Conservation (phyloP, 129 eudicot species). For the Saposhnikovia divaricata region DNA sequence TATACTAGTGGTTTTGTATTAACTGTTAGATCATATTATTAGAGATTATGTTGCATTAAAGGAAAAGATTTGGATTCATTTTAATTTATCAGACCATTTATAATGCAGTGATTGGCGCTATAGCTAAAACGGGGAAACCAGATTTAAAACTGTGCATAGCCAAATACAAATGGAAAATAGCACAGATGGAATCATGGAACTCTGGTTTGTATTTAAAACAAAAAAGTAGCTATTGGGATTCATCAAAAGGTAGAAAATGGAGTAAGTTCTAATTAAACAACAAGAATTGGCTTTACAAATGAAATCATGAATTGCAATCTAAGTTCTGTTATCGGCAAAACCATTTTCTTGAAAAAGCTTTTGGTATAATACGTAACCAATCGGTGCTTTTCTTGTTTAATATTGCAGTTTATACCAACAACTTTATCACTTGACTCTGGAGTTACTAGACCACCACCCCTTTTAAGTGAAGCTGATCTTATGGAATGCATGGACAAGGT, state of each 20-base stretch:
- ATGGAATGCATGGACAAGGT: conserved; percentile 91
- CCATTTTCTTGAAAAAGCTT: background rate
- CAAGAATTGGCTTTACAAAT: background rate
- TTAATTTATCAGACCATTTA: too few relatives aligned
- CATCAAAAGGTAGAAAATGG: background rate
- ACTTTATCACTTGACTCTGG: conserved; percentile 81
- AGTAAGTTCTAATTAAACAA: background rate
- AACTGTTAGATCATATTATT: background rate
- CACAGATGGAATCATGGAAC: background rate
- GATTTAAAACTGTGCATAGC: background rate
- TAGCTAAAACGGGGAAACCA: background rate
- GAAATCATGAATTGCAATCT: background rate
- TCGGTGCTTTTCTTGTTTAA: conserved; percentile 15
- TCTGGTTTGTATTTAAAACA: background rate
- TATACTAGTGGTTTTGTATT: background rate
- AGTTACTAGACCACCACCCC: conserved; percentile 90
- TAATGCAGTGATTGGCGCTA: background rate
- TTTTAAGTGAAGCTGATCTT: conserved; percentile 95
- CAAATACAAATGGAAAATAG: background rate
- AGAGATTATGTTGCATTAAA: too few relatives aligned
- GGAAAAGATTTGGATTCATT: too few relatives aligned
- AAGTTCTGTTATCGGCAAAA: background rate
- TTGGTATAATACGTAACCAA: background rate
- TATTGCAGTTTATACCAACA: conserved; percentile 78
- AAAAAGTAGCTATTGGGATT: background rate